Percentiles rank a stretch among this genome's conserved stretches.
These are phyloP conservation scores for Lathyrus sativus DNA, from an alignment of 306 rosid genomes.

Conservation along the genomic window DNA sequence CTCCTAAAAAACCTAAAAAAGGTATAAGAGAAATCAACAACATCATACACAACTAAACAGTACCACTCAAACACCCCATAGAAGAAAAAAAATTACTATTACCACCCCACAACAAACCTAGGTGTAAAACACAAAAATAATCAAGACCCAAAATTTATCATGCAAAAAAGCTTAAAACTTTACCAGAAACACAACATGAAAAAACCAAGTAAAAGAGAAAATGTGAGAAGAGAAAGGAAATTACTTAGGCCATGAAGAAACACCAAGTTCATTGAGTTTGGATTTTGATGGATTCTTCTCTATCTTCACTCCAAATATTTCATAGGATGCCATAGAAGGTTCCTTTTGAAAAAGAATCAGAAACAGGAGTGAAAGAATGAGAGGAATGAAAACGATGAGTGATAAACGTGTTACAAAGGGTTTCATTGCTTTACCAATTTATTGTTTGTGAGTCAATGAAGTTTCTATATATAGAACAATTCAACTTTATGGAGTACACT, in stretches of 20 bases:
- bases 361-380: constrained; percentile 38
- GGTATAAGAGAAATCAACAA: constrained; percentile 11
- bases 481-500: neutral
- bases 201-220: neutral
- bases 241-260: constrained; percentile 75
- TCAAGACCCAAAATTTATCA: constrained; percentile 34
- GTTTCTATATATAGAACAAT: neutral
- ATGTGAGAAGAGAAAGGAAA: neutral
- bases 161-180: constrained; percentile 35
- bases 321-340: constrained; percentile 49
- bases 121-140: neutral
- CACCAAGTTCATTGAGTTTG: constrained; percentile 67
- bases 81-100: neutral
- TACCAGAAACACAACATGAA: neutral
- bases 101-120: constrained; percentile 13
- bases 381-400: constrained; percentile 36
- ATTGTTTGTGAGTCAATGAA: neutral
- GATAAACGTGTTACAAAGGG: constrained; percentile 27
- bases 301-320: constrained; percentile 74
- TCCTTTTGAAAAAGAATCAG: constrained; percentile 24
- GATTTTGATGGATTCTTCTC: constrained; percentile 73
- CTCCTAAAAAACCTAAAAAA: neutral
- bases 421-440: constrained; percentile 35
- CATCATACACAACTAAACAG: constrained; percentile 8
- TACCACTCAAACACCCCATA: neutral